Base-by-base conservation (phyloP, 2,329 filamentous ascomycete genomes). In the Fusarium sp. region DNA sequence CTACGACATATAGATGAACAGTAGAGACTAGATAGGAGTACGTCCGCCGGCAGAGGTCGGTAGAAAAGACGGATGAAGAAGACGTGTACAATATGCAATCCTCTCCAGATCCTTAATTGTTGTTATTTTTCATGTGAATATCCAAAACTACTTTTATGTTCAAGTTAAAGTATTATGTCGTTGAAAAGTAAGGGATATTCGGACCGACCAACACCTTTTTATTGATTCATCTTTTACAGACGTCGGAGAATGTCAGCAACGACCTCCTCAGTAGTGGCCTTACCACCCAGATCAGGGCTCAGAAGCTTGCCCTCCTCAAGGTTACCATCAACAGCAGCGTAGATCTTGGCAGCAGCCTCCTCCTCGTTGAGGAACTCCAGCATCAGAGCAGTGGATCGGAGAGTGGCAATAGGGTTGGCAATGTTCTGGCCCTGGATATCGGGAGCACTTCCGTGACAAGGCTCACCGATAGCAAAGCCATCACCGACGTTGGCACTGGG, bases 401-500 rank as follows among this genome's bases (percentile, higher is more conserved):
- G 87, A 11, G 96, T 98, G 35, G 96, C 96, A 76, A 99, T 96
- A 23, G 96, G 96, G 82, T 99, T 99, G 71, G 96, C 94, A 76
- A 99, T 95, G 70, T 90, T 89, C 85, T 91, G 85, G 71, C 96
- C 96, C 87, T 94, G 90, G 70, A 99, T 99, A 77, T 99, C 96
- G 7, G 96, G 96, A 30, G 96, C 96, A 75, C 91, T 94, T 47
- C 96, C 96, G 81, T 99, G 96, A 84, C 96, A 98, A 54, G 96
- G 96, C 88, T 99, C 96, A 70, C 96, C 96, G 75, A 99, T 98
- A 71, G 93, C 96, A 77, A 98, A 97, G 43, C 87, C 87, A 79
- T 97, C 92, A 70, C 96, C 94, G 13, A 99, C 96, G 78, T 99
- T 99, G 72, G 96, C 96, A 72, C 90, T 93, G 45, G 96, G 96